A percentile compares a stretch with the other conserved stretches of the same genome.
Conservation (phyloP, 1,284 basidiomycete species). For the Pyrrhoderma noxium region DNA sequence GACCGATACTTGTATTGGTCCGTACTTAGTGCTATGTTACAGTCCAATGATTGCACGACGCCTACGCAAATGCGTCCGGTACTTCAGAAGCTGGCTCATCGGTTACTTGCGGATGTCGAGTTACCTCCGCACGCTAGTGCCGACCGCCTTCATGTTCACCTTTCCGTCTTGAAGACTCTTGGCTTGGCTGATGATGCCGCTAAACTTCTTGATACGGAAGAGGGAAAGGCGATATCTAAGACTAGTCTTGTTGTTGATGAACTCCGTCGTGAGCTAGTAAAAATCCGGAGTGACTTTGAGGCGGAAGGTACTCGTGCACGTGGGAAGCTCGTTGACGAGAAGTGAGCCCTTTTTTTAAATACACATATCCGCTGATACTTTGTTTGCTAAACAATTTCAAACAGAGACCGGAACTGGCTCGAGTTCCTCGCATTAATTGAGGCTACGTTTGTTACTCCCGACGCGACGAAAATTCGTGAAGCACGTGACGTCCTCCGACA, state of each 20-base stretch:
- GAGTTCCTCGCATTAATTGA: constrained; percentile 72
- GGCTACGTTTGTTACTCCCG: constrained; percentile 44
- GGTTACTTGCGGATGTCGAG: constrained; percentile 53
- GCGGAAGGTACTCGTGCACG: constrained; percentile 57
- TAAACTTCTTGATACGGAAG: constrained; percentile 58
- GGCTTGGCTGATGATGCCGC: constrained; percentile 62
- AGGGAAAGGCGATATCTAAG: constrained; percentile 57
- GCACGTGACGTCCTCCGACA: constrained; percentile 47
- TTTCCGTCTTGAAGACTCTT: constrained; percentile 64
- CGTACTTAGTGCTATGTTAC: constrained; percentile 72
- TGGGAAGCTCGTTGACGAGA: constrained; percentile 47
- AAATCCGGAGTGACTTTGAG: constrained; percentile 40
- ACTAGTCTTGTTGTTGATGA: constrained; percentile 71
- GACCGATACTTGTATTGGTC: constrained; percentile 82
- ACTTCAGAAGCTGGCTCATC: constrained; percentile 64
- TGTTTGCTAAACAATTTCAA: constrained; percentile 8
- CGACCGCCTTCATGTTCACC: constrained; percentile 71
- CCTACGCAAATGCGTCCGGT: constrained; percentile 54
- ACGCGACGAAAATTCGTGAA: constrained; percentile 28
- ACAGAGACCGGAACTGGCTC: constrained; percentile 81
- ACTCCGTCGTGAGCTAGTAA: constrained; percentile 63
- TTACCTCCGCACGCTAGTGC: constrained; percentile 56
- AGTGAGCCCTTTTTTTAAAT: constrained; percentile 33
- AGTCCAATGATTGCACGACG: constrained; percentile 62
- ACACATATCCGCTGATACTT: constrained; percentile 19